Base-by-base conservation (phyloP, 2,329 filamentous ascomycete genomes). In the Fusarium palustre region DNA sequence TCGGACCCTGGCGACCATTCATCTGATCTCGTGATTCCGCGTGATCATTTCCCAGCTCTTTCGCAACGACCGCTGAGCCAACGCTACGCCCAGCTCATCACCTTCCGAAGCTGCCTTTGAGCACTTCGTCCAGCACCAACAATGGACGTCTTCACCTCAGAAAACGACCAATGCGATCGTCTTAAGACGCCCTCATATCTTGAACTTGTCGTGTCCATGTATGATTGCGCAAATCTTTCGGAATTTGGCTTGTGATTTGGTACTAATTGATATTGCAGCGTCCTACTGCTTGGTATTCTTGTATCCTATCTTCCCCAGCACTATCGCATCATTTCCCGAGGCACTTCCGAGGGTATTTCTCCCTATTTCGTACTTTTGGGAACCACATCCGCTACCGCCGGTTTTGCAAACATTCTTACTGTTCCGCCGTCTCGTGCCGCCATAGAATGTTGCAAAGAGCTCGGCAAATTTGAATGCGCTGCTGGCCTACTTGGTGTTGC, bases 311-410 rank as follows among this genome's bases (percentile, higher is more conserved):
- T 98, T 4, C 96, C 96, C 1, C 96, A 99, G 78, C 95, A 98
- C 81, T 88, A 91, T 79, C 93, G 96, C 75, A 98, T 99, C 80
- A 92, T 97, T 72, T 85, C 87, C 41, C 89, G 94, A 57, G 88
- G 90, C 65, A 96, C 93, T 16, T 97, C 95, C 24, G 95, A 97
- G 79, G 96, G 96, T 66, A 94, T 99, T 66, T 97, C 94, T 31
- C 95, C 96, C 11, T 96, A 95, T 80, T 99, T 97, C 77, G 90
- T 99, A 69, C 87, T 98, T 3, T 88, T 99, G n/a, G 96, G 96
- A 64, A 93, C 92, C 28, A 95, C 95, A 2, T 97, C 93, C 10
- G 92, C 92, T 73, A 97, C 92, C 53, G 92, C 92, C 48, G 92
- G 92, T 28, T 93, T 99, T 75, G 93, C 92, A 68, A 98, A 98